These are phyloP conservation scores for Pseudozyma hubeiensis DNA, from an alignment of 1,284 basidiomycete species.

Conservation along the genomic window DNA sequence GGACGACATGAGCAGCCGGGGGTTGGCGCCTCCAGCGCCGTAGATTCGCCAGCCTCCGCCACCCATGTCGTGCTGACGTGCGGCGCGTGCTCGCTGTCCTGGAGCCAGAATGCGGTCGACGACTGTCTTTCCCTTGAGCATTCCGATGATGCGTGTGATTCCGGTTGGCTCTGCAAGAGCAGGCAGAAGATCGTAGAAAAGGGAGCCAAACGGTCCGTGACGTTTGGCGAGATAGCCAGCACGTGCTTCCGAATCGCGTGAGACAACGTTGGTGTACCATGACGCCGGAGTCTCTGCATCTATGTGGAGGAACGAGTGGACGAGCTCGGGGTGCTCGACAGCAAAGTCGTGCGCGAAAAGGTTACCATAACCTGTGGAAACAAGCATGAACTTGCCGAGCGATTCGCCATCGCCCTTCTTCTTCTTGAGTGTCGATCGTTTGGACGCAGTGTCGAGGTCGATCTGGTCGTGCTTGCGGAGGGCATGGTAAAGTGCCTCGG, in stretches of 20 bases:
- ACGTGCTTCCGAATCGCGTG: slow-evolving; percentile 36
- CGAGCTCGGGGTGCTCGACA: slow-evolving; percentile 46
- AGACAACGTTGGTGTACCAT: slow-evolving; percentile 49
- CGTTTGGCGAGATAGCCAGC: slow-evolving; percentile 42
- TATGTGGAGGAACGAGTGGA: slow-evolving; percentile 56
- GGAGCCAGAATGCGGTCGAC: slow-evolving; percentile 55
- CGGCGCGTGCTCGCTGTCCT: slow-evolving; percentile 32
- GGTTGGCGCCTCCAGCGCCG: slow-evolving; percentile 45
- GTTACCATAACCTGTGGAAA: slow-evolving; percentile 52
- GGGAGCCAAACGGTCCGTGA: slow-evolving; percentile 37
- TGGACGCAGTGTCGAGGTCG: slow-evolving; percentile 10
- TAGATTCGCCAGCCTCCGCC: slow-evolving; percentile 50
- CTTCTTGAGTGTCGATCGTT: slow-evolving; percentile 9
- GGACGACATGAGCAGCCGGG: slow-evolving; percentile 40
- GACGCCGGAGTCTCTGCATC: slow-evolving; percentile 54
- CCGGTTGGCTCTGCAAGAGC: slow-evolving; percentile 47
- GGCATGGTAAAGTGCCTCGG: slow-evolving; percentile 39
- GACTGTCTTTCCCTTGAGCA: slow-evolving; percentile 42
- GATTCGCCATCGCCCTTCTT: slow-evolving; percentile 11
- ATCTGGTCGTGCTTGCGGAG: slow-evolving; percentile 29
- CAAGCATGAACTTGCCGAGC: slow-evolving; percentile 51
- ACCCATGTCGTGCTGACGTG: slow-evolving; percentile 31
- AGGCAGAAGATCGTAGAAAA: slow-evolving; percentile 51
- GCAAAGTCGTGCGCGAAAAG: slow-evolving; percentile 56
- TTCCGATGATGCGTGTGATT: slow-evolving; percentile 42